Evolutionary conservation across 73 alveolate species (phyloP).

Genomic region (Paramecium tetraurelia): DNA sequence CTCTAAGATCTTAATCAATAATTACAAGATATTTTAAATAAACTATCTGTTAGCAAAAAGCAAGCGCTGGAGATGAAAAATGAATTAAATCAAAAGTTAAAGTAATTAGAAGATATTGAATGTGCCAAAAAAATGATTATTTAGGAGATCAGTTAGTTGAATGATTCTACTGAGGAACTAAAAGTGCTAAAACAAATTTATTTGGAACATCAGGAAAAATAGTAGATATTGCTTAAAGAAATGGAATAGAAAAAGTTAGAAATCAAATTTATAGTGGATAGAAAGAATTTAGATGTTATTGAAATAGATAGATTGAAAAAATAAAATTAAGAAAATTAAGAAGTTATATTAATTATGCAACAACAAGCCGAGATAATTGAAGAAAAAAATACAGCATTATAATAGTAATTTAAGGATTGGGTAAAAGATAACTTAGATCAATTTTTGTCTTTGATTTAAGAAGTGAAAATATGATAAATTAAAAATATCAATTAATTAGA

Average conservation of each 20-base stretch:
- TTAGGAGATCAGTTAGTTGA: not conserved
- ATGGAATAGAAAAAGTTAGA: not conserved
- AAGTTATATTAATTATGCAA: not conserved
- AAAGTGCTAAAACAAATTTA: not conserved
- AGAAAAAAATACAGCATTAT: not conserved
- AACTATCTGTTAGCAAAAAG: not conserved
- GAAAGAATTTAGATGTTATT: not conserved
- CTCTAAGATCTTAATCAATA: not conserved
- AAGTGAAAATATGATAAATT: not conserved
- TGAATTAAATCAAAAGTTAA: not conserved
- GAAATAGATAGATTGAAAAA: not conserved
- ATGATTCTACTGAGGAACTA: constrained; percentile 12
- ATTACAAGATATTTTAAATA: not conserved
- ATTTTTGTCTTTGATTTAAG: not conserved
- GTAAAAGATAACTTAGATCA: not conserved
- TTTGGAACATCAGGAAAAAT: not conserved
- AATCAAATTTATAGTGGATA: not conserved
- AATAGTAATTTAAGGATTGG: not conserved
- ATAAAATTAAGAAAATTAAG: not conserved
- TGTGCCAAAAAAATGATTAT: not conserved
- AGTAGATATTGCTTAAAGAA: not conserved
- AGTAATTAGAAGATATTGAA: constrained; percentile 16
- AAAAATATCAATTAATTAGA: not conserved
- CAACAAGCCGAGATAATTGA: not conserved
- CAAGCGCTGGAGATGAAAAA: not conserved